phyloP scores from a whole-genome alignment of 2,329 filamentous ascomycete genomes.

The Xylariaceae sp. region DNA sequence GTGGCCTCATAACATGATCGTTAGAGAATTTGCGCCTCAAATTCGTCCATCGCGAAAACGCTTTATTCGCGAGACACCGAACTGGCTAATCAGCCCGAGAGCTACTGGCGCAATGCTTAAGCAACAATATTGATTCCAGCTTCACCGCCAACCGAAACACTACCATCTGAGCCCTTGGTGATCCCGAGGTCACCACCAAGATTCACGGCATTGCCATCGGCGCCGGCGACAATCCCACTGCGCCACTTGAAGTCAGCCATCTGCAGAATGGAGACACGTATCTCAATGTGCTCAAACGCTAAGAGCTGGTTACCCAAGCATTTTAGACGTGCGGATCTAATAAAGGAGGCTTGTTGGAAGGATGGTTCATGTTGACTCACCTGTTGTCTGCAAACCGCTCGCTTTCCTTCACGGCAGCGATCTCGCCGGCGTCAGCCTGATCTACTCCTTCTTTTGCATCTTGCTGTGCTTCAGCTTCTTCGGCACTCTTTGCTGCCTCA shows the following conservation, averaged over 20 bases:
- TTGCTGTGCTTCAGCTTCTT: background rate
- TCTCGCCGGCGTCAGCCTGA: conserved; percentile 7
- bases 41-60: background rate
- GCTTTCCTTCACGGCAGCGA: conserved; percentile 16
- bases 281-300: background rate
- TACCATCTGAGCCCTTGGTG: conserved; percentile 27
- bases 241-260: background rate
- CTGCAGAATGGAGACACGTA: background rate
- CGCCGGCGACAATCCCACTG: conserved; percentile 16
- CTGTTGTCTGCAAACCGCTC: conserved; percentile 11
- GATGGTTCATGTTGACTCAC: background rate
- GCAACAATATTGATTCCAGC: conserved; percentile 26
- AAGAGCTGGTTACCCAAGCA: background rate
- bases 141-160: conserved; percentile 26
- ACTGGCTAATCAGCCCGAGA: background rate
- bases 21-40: background rate
- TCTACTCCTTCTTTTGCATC: conserved; percentile 1
- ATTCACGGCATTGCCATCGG: conserved; percentile 18
- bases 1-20: background rate
- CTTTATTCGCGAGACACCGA: background rate
- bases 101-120: background rate
- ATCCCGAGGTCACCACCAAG: conserved; percentile 26
- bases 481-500: background rate
- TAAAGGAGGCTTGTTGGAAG: background rate
- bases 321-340: background rate